Percentiles rank a stretch among this genome's conserved stretches.
Conservation (phyloP, 352 stramenopile genomes). For the Elongisporangium prolatum region DNA sequence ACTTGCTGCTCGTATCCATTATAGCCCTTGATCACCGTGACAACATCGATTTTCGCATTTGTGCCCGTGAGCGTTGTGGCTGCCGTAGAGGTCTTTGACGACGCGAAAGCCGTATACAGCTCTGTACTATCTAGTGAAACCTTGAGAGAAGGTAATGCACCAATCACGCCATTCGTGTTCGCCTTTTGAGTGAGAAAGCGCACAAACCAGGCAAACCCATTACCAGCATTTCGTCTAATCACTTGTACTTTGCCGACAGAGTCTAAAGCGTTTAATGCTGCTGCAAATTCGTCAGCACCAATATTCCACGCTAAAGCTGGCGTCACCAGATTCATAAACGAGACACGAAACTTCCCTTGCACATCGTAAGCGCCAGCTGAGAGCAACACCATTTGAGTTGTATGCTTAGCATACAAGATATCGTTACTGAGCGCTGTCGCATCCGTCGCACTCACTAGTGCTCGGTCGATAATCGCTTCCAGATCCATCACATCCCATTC, state of each 20-base stretch:
- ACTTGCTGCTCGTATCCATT: conserved; percentile 92
- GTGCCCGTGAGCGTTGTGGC: conserved; percentile 66
- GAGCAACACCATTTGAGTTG: conserved; percentile 88
- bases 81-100: conserved; percentile 25
- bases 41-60: conserved; percentile 63
- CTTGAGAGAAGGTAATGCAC: conserved; percentile 46
- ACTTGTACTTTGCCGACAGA: conserved; percentile 82
- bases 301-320: conserved; percentile 64
- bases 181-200: conserved; percentile 60
- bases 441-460: conserved; percentile 17
- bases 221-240: conserved; percentile 59
- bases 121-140: conserved; percentile 70
- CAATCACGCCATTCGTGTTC: conserved; percentile 43
- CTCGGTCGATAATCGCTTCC: conserved; percentile 37
- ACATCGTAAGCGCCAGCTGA: conserved; percentile 80
- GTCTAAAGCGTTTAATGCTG: conserved; percentile 72
- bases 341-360: conserved; percentile 81
- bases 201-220: conserved; percentile 82
- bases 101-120: conserved; percentile 47
- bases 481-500: conserved; percentile 92
- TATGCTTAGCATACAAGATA: conserved; percentile 78
- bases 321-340: conserved; percentile 69
- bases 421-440: conserved; percentile 31
- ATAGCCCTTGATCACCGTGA: conserved; percentile 81
- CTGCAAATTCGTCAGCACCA: conserved; percentile 72